Evolutionary conservation across 345 rosid species (phyloP), one percentile per base, ranked within the genome.

Genomic region (Schrenkiella parvula): DNA sequence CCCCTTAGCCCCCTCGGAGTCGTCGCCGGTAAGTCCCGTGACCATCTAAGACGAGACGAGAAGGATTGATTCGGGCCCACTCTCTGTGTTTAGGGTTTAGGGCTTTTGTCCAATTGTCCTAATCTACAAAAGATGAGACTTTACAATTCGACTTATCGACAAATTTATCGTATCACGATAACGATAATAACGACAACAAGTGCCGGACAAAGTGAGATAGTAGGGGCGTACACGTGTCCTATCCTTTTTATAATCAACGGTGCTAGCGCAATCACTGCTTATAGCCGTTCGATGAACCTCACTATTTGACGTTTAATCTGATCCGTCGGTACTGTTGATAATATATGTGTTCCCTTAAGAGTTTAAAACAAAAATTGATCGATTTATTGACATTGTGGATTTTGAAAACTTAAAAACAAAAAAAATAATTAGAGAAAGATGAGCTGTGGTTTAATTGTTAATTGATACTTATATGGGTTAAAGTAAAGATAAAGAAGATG

Each of bases 11-110:
- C 7, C 73, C 68, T 74, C 73, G 79, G 68, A 60, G 55, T 75
- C 70, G 74, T 53, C 74, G 79, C 74, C 79, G 73, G 73, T 15
- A 44, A 53, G 64, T 15, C 71, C 64, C 59, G 67, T 59, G 59
- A 66, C 23, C 59, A n/a, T n/a, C n/a, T n/a, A 22, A 58, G 41
- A 28, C 28, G 44, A 14, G 38, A 15, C 44, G 41, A 22, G 14
- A 38, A 21, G 13, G 47, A 38, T 21, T 17, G 4, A 9, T 9
- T 15, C 15, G 47, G 79, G 57, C 48, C 74, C 74, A 64, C 56
- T 9, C 19, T 37, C 50, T 58, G 41, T 34, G 38, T 42, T 42
- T 38, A 52, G 79, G 79, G 26, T 70, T 57, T 70, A 39, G 68
- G 80, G 73, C 64, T 72, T 74, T 51, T 23, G 19, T 73, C 72